Base-by-base conservation (phyloP, 2,329 filamentous ascomycete species). In the Orbilia javanica region DNA sequence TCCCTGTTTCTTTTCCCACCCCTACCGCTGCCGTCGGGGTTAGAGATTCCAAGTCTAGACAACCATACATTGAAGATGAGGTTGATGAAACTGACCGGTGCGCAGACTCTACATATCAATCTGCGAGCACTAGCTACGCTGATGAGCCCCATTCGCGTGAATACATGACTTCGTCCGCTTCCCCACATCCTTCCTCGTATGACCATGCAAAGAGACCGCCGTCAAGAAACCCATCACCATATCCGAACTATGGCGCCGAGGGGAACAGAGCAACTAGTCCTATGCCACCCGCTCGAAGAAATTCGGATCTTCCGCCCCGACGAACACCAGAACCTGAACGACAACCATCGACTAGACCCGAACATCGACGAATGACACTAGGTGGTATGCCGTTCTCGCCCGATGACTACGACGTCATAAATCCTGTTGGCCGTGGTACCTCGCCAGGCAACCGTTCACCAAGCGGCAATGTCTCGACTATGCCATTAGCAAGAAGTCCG, bases 311-410 rank as follows among this genome's bases (percentile, higher is more conserved):
- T n/a, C 69, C 75, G 25, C 75, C 67, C 6, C 50, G 50, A 25
- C 44, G 64, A 65, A 72, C 75, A 8, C 75, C 75, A 20, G 68
- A 72, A 15, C 66, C 73, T 18, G 53, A 60, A 46, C 36, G 63
- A 68, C 62, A 55, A 18, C 52, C 52, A 34, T 72, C 66, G 44
- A 62, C 62, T 18, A 52, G 57, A 48, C 57, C 70, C 3, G 70
- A 64, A 48, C 60, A 76, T 42, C 62, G 75, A 22, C 72, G 68
- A 34, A 79, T 72, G 62, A 71, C 70, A 13, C 64, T 82, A 10
- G 79, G 79, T n/a, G 81, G 81, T 4, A 79, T 80, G 60, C 81
- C 81, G 4, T 82, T 82, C 73, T 80, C 77, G 22, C 81, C 81
- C 0, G 81, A 82, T 48, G 79, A 79, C 31, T 82, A 81, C 53